Evolutionary conservation across 148 eudicot species (phyloP).

Genomic region (Limonium bicolor): DNA sequence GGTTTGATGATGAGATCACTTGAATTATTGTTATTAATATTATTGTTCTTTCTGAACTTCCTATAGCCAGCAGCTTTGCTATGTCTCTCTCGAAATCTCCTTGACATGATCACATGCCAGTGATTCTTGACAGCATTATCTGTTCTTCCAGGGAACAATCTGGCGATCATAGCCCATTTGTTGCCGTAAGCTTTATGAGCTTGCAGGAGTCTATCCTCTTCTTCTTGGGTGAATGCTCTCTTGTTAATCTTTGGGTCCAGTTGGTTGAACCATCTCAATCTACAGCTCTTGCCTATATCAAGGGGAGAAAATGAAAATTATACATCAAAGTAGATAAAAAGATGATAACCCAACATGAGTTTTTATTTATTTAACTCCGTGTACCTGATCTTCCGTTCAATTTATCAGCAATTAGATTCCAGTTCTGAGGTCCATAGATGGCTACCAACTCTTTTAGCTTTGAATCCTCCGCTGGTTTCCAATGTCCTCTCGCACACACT

Average conservation of each 20-base stretch:
- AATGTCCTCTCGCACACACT: slow-evolving; percentile 73
- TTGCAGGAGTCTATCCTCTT: slow-evolving; percentile 62
- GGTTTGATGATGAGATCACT: too few species aligned
- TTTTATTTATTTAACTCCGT: too few species aligned
- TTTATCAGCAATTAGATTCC: slow-evolving; percentile 84
- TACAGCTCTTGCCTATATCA: slow-evolving; percentile 63
- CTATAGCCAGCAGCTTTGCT: slow-evolving; percentile 38
- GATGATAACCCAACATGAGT: background rate
- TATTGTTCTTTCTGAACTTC: slow-evolving; percentile 21
- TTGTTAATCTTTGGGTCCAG: slow-evolving; percentile 80
- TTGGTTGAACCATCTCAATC: slow-evolving; percentile 92
- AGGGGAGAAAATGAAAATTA: background rate
- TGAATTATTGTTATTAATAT: background rate
- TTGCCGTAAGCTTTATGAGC: slow-evolving; percentile 76
- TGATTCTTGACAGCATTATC: slow-evolving; percentile 89
- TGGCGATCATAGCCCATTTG: slow-evolving; percentile 87
- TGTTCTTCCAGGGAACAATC: slow-evolving; percentile 76
- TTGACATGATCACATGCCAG: slow-evolving; percentile 90
- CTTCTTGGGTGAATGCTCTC: slow-evolving; percentile 65
- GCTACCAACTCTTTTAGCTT: slow-evolving; percentile 76
- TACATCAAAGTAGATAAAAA: too few species aligned
- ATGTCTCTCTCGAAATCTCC: slow-evolving; percentile 65
- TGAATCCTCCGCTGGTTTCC: slow-evolving; percentile 80
- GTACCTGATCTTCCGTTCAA: slow-evolving; percentile 83
- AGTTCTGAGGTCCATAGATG: slow-evolving; percentile 79